Conservation (phyloP, 2,329 filamentous ascomycete genomes). For the Penicillium sclerotigenum region DNA sequence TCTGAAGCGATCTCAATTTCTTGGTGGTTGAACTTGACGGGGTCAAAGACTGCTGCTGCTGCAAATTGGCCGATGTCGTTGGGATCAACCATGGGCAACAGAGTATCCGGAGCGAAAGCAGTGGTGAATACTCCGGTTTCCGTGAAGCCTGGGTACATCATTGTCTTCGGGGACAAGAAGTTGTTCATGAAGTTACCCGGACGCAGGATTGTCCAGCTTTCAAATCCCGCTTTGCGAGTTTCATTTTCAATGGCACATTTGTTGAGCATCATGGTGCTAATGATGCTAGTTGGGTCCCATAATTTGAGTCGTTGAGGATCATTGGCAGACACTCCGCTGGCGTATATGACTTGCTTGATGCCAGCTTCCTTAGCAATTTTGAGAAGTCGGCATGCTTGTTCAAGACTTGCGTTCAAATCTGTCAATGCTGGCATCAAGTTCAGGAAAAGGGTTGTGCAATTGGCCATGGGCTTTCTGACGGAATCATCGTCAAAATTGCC, state of each 20-base stretch:
- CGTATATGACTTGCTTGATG: constrained; percentile 33
- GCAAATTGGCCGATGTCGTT: not conserved
- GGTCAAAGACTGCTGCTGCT: not conserved
- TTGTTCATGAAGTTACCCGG: constrained; percentile 55
- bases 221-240: constrained; percentile 38
- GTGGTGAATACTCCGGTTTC: not conserved
- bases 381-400: constrained; percentile 28
- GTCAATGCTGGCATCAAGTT: constrained; percentile 20
- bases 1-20: not conserved
- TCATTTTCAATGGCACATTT: constrained; percentile 47
- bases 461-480: constrained; percentile 27
- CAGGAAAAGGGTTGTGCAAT: constrained; percentile 32
- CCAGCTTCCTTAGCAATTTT: constrained; percentile 28
- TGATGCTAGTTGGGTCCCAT: constrained; percentile 28
- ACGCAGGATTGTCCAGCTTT: constrained; percentile 50
- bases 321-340: constrained; percentile 29
- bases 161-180: constrained; percentile 24
- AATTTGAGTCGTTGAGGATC: constrained; percentile 23
- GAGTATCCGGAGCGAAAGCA: not conserved
- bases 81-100: not conserved
- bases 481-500: constrained; percentile 31
- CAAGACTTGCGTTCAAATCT: constrained; percentile 19
- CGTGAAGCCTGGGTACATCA: not conserved
- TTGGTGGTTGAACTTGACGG: not conserved
- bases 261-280: constrained; percentile 32